Evolutionary conservation across 305 asterid genomes (phyloP), one percentile per base, ranked within the genome.

Genomic region (Ruellia speciosa): DNA sequence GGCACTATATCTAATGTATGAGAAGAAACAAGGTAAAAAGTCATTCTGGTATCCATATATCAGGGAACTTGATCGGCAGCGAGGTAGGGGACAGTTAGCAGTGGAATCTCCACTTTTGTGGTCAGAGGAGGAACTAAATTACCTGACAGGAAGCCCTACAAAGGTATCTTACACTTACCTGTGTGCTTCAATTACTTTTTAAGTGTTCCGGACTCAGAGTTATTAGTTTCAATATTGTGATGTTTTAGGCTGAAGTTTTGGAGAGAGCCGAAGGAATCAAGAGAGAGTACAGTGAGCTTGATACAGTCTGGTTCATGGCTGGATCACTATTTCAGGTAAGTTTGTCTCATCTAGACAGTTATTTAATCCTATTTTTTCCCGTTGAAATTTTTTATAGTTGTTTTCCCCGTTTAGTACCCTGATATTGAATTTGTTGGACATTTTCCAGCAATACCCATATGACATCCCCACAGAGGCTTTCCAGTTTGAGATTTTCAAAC

Each of bases 291-390:
- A 79, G 79, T 60, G 99, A 92, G 83, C 97, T 92, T 58, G 97
- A 92, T 76, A 92, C 97, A 16, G 96, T 92, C 68, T 92, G 99
- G 97, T 92, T 92, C 79, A 92, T 92, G 99, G 99, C 97, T 64
- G 99, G 99, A 45, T 92, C 99, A 9, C 72, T 92, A 51, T 92
- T 92, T 79, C 87, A 88, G 94, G 99, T 78, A 51, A 50, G 52
- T 49, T 59, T 31, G 60, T 56, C 56, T 47, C 14, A 51, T 52
- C 52, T 14, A 14, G 16, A 20, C n/a, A 16, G 18, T 61, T 37
- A 14, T 49, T 24, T 52, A 51, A 34, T 54, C 40, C 31, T 52
- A 33, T 33, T 45, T 47, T 59, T 43, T 16, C 43, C 3, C 41
- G 28, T 35, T 1, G 18, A 31, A 52, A 18, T 47, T 18, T 24